These are phyloP conservation scores for Aristolochia californica DNA, from an alignment of 164 flowering plant genomes.

Conservation along the genomic window DNA sequence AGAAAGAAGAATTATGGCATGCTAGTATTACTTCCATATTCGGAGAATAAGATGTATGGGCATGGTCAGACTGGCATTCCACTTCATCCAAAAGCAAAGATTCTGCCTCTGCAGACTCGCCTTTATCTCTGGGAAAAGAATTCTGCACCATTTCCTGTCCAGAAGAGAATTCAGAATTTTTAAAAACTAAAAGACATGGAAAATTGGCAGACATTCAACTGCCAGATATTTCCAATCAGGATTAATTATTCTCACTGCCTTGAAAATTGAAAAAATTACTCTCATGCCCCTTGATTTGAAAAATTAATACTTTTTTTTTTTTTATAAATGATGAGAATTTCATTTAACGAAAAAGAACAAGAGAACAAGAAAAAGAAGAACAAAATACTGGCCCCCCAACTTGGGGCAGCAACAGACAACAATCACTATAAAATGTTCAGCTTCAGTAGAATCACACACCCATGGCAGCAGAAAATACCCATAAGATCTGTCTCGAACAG, in stretches of 20 bases:
- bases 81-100: not conserved
- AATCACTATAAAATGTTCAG: too few species aligned
- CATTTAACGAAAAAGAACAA: too few species aligned
- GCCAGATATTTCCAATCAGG: not conserved
- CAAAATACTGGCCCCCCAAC: too few species aligned
- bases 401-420: too few species aligned
- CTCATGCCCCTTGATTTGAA: too few species aligned
- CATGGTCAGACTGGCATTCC: not conserved
- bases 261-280: too few species aligned
- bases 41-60: not conserved
- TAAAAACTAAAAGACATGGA: not conserved
- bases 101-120: not conserved
- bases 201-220: not conserved
- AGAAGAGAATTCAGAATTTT: slow-evolving; percentile 6
- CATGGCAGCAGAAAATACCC: too few species aligned
- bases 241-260: not conserved
- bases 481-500: too few species aligned
- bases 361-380: too few species aligned
- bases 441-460: too few species aligned
- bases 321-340: too few species aligned
- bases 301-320: too few species aligned
- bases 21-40: not conserved
- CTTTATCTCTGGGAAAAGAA: not conserved
- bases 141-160: not conserved
- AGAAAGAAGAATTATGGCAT: not conserved